These are phyloP conservation scores for Purpureocillium lavendulum DNA, from an alignment of 2,329 filamentous ascomycete species.

Conservation along the genomic window DNA sequence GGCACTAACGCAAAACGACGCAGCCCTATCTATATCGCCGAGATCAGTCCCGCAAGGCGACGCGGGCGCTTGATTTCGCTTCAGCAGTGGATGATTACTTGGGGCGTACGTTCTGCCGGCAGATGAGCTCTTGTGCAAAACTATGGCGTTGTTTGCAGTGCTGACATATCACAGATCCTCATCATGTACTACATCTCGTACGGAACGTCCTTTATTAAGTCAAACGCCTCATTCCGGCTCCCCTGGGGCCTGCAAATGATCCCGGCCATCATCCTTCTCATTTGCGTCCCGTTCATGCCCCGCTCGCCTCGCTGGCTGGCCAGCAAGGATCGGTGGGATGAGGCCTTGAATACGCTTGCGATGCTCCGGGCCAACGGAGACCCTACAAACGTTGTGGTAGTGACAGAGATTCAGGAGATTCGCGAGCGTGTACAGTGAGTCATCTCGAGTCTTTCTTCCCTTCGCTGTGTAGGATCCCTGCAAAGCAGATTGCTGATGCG, in stretches of 20 bases:
- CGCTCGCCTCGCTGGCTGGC: slow-evolving; percentile 55
- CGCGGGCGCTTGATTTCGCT: slow-evolving; percentile 55
- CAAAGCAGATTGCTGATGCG: not conserved
- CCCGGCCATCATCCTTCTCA: slow-evolving; percentile 46
- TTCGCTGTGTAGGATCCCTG: too few relatives aligned
- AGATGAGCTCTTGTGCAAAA: too few relatives aligned
- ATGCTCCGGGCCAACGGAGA: slow-evolving; percentile 46
- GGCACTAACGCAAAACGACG: not conserved
- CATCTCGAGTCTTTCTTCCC: slow-evolving; percentile 6
- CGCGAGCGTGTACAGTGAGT: slow-evolving; percentile 14
- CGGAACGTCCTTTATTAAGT: slow-evolving; percentile 48
- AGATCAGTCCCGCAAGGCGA: slow-evolving; percentile 38
- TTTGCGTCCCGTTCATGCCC: slow-evolving; percentile 47
- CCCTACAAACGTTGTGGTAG: slow-evolving; percentile 39
- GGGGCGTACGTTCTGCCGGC: slow-evolving; percentile 20
- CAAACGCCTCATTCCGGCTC: slow-evolving; percentile 48
- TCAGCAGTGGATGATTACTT: slow-evolving; percentile 40
- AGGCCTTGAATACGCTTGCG: slow-evolving; percentile 39
- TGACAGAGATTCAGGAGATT: slow-evolving; percentile 47
- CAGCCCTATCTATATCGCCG: slow-evolving; percentile 53
- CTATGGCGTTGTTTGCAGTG: too few relatives aligned
- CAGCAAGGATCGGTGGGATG: slow-evolving; percentile 49
- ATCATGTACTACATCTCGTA: slow-evolving; percentile 62
- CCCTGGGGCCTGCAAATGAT: slow-evolving; percentile 58
- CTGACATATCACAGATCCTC: slow-evolving; percentile 33